Percentiles rank a stretch among this genome's conserved stretches.
These are phyloP conservation scores for Penicillium frequentans DNA, from an alignment of 2,329 filamentous ascomycete genomes.

Conservation along the genomic window DNA sequence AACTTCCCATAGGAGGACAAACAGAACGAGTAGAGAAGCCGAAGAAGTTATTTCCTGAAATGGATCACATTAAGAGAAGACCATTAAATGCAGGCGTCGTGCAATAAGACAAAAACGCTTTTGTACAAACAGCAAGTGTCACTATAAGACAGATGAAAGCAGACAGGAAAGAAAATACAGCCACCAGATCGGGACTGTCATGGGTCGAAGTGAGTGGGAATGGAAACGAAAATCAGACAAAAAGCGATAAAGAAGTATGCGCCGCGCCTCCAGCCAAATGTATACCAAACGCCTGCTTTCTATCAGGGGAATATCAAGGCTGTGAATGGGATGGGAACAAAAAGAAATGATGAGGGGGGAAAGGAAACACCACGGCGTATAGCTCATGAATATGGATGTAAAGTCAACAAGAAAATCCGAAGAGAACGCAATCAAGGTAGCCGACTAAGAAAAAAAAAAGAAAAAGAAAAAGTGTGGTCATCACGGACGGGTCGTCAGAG, in stretches of 20 bases:
- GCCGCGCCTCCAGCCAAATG: constrained; percentile 32
- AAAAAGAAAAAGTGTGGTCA: constrained; percentile 16
- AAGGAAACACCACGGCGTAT: constrained; percentile 28
- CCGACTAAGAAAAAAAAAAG: constrained; percentile 28
- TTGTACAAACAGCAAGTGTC: constrained; percentile 30
- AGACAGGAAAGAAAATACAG: constrained; percentile 8
- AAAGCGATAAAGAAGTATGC: constrained; percentile 26
- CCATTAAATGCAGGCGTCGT: constrained; percentile 8
- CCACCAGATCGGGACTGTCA: constrained; percentile 7
- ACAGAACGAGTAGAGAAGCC: constrained; percentile 7
- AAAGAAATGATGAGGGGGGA: constrained; percentile 26
- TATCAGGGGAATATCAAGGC: constrained; percentile 39
- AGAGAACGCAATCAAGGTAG: constrained; percentile 21
- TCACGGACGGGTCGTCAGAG: constrained; percentile 28
- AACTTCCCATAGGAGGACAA: constrained; percentile 13
- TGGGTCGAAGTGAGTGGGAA: constrained; percentile 6
- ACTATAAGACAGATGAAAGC: constrained; percentile 17
- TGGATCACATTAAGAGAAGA: constrained; percentile 10
- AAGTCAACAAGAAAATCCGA: constrained; percentile 9
- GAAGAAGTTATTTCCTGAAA: constrained; percentile 13
- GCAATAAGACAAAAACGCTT: constrained; percentile 26
- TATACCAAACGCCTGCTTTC: constrained; percentile 40
- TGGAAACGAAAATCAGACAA: constrained; percentile 9
- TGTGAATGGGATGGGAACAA: constrained; percentile 22
- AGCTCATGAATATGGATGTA: constrained; percentile 19